Evolutionary conservation across 1,284 basidiomycete genomes (phyloP).

Genomic region (Ceratobasidium sp.): DNA sequence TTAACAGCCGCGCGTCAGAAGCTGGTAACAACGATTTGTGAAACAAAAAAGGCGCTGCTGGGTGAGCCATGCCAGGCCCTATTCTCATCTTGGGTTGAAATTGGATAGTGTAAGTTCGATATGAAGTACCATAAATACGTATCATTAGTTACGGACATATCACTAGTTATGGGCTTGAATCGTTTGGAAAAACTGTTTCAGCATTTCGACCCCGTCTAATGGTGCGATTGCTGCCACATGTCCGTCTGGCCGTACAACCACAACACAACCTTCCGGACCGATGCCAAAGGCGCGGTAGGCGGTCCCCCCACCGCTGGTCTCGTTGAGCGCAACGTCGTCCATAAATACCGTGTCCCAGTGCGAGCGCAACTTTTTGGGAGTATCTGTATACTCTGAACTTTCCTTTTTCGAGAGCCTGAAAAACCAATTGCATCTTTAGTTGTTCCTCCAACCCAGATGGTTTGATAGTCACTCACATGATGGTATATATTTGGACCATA

Average conservation of each 20-base stretch:
- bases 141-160: no score
- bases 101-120: no score
- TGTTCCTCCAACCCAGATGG: no score
- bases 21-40: no score
- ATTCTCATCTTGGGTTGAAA: no score
- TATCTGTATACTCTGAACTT: conserved; percentile 59
- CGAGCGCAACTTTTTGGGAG: conserved; percentile 63
- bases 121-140: no score
- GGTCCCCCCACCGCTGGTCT: conserved; percentile 55
- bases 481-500: conserved; percentile 3
- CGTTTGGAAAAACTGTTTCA: conserved; percentile 9
- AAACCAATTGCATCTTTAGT: no score
- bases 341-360: conserved; percentile 61
- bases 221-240: conserved; percentile 71
- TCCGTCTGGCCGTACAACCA: conserved; percentile 78
- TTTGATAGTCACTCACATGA: not conserved
- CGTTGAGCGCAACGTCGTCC: conserved; percentile 7
- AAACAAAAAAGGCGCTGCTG: no score
- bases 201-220: conserved; percentile 54
- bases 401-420: conserved; percentile 56
- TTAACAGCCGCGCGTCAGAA: no score
- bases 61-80: no score
- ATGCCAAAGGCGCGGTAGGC: conserved; percentile 70
- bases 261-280: conserved; percentile 64
- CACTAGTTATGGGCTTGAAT: no score